Evolutionary conservation across 768 basidiomycete genomes (phyloP).

Genomic region (Russula compacta): DNA sequence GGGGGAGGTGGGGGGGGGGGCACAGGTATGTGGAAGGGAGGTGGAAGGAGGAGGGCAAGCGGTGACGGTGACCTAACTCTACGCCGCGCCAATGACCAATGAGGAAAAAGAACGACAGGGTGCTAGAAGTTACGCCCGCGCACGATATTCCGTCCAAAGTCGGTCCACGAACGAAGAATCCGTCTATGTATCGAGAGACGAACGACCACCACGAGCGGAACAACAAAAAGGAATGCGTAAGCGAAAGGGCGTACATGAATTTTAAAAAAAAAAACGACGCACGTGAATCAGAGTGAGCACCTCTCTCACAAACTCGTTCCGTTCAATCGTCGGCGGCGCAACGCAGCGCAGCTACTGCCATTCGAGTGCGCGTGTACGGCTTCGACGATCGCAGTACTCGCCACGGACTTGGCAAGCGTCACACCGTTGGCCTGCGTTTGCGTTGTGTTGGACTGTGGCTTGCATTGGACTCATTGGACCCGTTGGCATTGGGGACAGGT

Average conservation of each 20-base stretch:
- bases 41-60: not conserved
- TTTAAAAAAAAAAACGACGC: conserved; percentile 4
- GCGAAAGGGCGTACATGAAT: not conserved
- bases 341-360: conserved; percentile 6
- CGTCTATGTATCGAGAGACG: conserved; percentile 44
- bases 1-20: not conserved
- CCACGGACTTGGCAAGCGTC: conserved; percentile 5
- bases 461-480: conserved; percentile 6
- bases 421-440: not conserved
- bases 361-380: conserved; percentile 15
- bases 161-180: conserved; percentile 58
- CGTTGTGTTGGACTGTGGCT: not conserved
- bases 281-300: conserved; percentile 54
- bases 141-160: conserved; percentile 44
- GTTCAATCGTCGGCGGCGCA: conserved; percentile 5
- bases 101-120: too few species aligned
- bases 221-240: not conserved
- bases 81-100: too few species aligned
- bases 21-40: not conserved
- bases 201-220: not conserved
- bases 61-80: not conserved
- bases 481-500: not conserved
- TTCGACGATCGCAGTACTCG: conserved; percentile 14
- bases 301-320: conserved; percentile 48
- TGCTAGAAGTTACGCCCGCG: not conserved